Evolutionary conservation across 345 rosid genomes (phyloP).

Genomic region (Lagerstroemia speciosa): DNA sequence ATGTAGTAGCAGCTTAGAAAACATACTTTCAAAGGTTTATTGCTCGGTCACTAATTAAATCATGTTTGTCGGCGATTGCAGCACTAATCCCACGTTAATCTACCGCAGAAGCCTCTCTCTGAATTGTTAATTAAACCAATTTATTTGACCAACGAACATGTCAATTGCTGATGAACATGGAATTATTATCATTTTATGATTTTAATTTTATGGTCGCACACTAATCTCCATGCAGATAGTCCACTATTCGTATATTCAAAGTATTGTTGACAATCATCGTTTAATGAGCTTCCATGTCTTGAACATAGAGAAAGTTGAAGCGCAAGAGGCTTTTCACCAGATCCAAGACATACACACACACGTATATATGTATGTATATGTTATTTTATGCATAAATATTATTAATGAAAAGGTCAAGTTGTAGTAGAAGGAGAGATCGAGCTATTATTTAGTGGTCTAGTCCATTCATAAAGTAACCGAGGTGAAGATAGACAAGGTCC

Average conservation of each 20-base stretch:
- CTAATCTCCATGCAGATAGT: neutral
- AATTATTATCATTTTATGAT: neutral
- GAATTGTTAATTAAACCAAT: neutral
- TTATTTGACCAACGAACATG: constrained; percentile 1
- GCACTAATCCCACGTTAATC: constrained; percentile 6
- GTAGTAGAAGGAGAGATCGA: neutral
- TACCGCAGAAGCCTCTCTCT: neutral
- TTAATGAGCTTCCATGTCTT: constrained; percentile 5
- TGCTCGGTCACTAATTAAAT: constrained; percentile 17
- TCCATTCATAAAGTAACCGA: neutral
- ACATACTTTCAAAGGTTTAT: constrained; percentile 8
- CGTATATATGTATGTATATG: neutral
- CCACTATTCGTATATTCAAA: neutral
- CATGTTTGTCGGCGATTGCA: constrained; percentile 14
- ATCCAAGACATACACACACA: constrained; percentile 6
- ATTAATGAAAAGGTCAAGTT: neutral
- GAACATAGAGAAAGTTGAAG: neutral
- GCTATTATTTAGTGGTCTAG: neutral
- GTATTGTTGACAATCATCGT: constrained; percentile 7
- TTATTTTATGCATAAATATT: neutral
- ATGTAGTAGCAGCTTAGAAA: neutral
- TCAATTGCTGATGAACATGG: neutral
- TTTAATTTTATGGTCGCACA: neutral
- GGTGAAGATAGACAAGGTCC: too few relatives aligned
- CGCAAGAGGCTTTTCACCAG: constrained; percentile 2